Conservation (phyloP, 345 rosid genomes). For the Eucalyptus camaldulensis region DNA sequence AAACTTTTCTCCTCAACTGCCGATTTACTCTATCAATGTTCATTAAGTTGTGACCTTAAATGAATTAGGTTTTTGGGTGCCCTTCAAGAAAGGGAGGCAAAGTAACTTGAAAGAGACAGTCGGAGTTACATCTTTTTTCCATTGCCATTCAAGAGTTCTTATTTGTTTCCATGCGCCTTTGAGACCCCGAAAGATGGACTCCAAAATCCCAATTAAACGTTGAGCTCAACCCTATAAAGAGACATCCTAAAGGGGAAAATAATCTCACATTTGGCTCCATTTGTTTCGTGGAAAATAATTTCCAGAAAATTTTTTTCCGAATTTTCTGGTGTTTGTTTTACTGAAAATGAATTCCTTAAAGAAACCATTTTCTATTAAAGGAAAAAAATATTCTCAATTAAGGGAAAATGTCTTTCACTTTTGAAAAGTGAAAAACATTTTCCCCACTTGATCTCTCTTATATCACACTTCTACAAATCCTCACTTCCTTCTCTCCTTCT, state of each 20-base stretch:
- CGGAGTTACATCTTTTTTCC: no score
- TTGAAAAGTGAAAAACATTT: no score
- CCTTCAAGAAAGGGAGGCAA: neutral
- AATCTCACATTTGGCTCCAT: no score
- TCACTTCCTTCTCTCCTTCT: no score
- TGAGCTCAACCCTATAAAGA: neutral
- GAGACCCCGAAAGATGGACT: neutral
- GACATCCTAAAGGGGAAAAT: neutral
- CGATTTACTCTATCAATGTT: neutral
- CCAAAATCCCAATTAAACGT: neutral
- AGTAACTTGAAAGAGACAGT: neutral
- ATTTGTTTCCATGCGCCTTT: fast-evolving
- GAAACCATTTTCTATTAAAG: fast-evolving
- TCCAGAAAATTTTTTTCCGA: fast-evolving
- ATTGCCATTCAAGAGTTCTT: no score
- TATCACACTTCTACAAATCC: no score
- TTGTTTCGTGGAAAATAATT: fast-evolving
- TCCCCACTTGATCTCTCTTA: no score
- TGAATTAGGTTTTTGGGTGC: neutral
- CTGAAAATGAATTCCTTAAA: no score
- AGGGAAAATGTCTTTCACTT: no score
- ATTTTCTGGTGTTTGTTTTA: fast-evolving
- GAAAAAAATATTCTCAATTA: no score
- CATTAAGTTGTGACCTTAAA: neutral
- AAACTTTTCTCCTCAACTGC: neutral